Evolutionary conservation across 176 grass and related monocot genomes (phyloP).

Genomic region (Aegilops tauschii): DNA sequence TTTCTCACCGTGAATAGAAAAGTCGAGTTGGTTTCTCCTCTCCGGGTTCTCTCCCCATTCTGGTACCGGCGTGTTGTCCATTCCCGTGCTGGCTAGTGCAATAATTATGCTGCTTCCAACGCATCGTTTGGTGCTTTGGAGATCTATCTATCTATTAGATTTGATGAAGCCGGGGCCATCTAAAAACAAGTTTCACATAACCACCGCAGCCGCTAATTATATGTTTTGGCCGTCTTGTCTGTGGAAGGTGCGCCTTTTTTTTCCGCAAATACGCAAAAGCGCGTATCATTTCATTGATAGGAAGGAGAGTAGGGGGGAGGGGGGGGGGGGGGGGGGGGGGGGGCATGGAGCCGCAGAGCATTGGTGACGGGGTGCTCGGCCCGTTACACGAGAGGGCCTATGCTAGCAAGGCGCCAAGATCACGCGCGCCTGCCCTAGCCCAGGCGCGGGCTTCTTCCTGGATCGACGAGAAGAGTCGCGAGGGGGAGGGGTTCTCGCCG

Average conservation of each 20-base stretch:
- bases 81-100: background rate
- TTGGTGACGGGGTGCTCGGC: no score
- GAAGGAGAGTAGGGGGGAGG: no score
- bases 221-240: constrained; percentile 20
- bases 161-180: background rate
- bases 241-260: constrained; percentile 15
- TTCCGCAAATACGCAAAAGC: no score
- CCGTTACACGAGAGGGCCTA: no score
- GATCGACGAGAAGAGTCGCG: no score
- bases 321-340: no score
- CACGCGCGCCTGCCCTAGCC: no score
- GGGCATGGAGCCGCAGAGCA: no score
- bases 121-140: background rate
- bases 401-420: no score
- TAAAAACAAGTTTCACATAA: constrained; percentile 13
- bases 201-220: constrained; percentile 29
- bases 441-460: no score
- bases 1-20: background rate
- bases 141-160: background rate
- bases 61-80: background rate
- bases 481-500: no score
- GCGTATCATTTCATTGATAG: no score
- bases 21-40: background rate
- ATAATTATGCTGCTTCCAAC: background rate
- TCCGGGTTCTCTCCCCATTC: background rate